Percentiles rank a stretch among this genome's conserved stretches.
phyloP scores from a whole-genome alignment of 2,329 filamentous ascomycete species.

The Lachnellula cervina region DNA sequence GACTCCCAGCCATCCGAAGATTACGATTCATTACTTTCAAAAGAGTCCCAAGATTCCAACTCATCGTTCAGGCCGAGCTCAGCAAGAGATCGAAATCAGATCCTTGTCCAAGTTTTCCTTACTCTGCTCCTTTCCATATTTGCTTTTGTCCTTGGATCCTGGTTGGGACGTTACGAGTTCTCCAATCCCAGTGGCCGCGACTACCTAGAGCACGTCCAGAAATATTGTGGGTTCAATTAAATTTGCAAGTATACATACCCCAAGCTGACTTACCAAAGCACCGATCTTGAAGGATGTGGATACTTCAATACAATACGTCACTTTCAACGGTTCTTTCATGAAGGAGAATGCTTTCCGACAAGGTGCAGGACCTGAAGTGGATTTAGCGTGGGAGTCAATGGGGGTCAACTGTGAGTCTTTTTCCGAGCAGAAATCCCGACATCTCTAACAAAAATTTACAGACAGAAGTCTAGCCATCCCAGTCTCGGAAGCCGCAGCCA shows the following conservation, averaged over 20 bases:
- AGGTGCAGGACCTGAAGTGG: constrained; percentile 43
- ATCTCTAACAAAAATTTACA: constrained; percentile 16
- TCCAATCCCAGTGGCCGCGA: constrained; percentile 7
- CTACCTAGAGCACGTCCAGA: constrained; percentile 20
- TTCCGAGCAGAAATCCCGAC: too few relatives aligned
- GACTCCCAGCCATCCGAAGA: constrained; percentile 14
- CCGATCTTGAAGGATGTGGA: constrained; percentile 38
- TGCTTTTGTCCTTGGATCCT: constrained; percentile 17
- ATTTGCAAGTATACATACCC: neutral
- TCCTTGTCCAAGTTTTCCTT: constrained; percentile 7
- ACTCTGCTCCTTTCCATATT: constrained; percentile 10
- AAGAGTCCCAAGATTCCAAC: constrained; percentile 6
- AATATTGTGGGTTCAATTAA: constrained; percentile 21
- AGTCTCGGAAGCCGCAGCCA: constrained; percentile 34
- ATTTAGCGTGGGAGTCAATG: constrained; percentile 47
- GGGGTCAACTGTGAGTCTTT: constrained; percentile 44
- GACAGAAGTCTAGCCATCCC: constrained; percentile 39
- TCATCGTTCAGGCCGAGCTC: neutral
- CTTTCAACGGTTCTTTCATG: constrained; percentile 49
- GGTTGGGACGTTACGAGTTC: constrained; percentile 17
- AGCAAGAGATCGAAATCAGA: constrained; percentile 1
- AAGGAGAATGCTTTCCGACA: constrained; percentile 48
- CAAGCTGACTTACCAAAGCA: constrained; percentile 17
- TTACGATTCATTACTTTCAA: constrained; percentile 15
- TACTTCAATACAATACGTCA: constrained; percentile 37